phyloP scores from a whole-genome alignment of 2,329 filamentous ascomycete species.

The Clonostachys chloroleuca region DNA sequence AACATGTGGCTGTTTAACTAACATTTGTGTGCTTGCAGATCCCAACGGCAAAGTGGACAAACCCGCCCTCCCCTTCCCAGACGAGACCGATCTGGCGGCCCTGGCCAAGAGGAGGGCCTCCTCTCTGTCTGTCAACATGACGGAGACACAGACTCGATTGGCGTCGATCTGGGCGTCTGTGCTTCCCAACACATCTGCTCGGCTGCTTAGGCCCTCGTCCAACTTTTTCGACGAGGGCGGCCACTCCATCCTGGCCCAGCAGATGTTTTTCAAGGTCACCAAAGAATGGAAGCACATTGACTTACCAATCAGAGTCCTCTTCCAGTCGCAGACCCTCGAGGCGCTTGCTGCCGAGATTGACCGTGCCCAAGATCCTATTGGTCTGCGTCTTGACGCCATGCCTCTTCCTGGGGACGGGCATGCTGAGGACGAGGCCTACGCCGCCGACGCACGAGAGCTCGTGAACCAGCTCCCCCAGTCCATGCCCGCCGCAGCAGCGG shows the following conservation, averaged over 20 bases:
- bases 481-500: too few relatives aligned
- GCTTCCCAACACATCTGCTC: conserved; percentile 61
- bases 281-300: conserved; percentile 19
- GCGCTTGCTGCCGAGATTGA: conserved; percentile 10
- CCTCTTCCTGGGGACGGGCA: too few relatives aligned
- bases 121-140: conserved; percentile 5
- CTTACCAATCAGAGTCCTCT: conserved; percentile 23
- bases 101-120: conserved; percentile 48
- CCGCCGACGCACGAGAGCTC: too few relatives aligned
- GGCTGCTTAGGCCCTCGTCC: conserved; percentile 43
- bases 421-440: too few relatives aligned
- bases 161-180: conserved; percentile 65
- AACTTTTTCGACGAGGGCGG: conserved; percentile 32
- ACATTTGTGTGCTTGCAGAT: conserved; percentile 18
- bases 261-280: conserved; percentile 61
- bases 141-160: conserved; percentile 30
- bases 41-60: conserved; percentile 82
- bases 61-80: conserved; percentile 74
- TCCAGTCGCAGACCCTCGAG: conserved; percentile 16
- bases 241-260: conserved; percentile 55
- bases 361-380: too few relatives aligned
- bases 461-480: too few relatives aligned
- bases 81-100: conserved; percentile 58
- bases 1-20: too few relatives aligned
- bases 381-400: too few relatives aligned